Conservation (phyloP, 1,139 yeast genomes). For the Tardiomyces blankii region DNA sequence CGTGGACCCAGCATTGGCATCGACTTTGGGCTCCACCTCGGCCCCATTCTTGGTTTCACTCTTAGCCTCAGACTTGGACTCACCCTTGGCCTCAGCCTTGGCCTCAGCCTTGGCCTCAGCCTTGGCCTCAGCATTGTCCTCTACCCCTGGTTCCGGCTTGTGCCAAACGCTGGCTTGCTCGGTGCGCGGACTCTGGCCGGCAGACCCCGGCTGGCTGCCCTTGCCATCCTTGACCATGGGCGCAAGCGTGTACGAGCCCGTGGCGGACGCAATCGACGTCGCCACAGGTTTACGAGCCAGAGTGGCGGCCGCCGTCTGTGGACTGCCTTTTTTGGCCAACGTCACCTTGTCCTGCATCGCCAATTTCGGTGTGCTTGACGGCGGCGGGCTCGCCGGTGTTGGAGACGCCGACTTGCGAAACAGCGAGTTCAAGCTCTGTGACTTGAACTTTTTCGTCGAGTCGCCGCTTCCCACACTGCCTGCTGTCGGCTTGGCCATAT, state of each 20-base stretch:
- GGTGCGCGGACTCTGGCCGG: conserved; percentile 13
- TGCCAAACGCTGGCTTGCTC: conserved; percentile 19
- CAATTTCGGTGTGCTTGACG: conserved; percentile 1
- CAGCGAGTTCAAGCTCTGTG: conserved; percentile 27
- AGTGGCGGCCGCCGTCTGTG: conserved; percentile 9
- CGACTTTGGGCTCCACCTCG: not conserved
- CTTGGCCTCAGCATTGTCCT: too few relatives aligned
- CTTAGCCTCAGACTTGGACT: not conserved
- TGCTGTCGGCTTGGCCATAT: too few relatives aligned
- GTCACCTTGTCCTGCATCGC: conserved; percentile 6
- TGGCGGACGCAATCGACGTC: conserved; percentile 20
- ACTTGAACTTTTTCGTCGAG: conserved; percentile 25
- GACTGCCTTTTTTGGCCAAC: not conserved
- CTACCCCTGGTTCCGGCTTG: conserved; percentile 7
- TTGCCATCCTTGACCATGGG: conserved; percentile 19
- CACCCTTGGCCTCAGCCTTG: not conserved
- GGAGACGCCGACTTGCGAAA: conserved; percentile 14
- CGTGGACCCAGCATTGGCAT: not conserved
- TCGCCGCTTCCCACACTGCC: not conserved
- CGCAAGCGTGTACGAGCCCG: conserved; percentile 25
- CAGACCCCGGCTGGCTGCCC: not conserved
- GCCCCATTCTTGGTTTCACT: not conserved
- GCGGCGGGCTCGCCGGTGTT: conserved; percentile 3
- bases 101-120: not conserved
- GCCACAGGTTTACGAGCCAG: conserved; percentile 12